Base-by-base conservation (phyloP, 2,329 filamentous ascomycete genomes). In the Rutstroemia sp. region DNA sequence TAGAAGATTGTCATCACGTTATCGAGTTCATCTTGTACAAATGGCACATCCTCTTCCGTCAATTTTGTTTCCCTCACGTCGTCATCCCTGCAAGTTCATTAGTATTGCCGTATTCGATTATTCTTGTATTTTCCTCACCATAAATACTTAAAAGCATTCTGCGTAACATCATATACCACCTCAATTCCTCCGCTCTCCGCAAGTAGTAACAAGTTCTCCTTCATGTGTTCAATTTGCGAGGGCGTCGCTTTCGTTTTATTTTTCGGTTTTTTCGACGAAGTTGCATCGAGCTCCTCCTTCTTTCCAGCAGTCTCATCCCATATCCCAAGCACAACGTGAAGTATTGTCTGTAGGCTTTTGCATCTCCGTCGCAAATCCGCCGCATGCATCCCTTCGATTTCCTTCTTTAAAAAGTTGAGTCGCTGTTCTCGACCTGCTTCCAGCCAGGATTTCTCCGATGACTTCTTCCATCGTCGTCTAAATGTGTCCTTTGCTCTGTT, bases 401-500 rank as follows among this genome's bases (percentile, higher is more conserved):
- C 75, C 19, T 74, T 73, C 58, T 75, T 71, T 38, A 89, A 73
- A 67, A 90, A 90, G 39, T 73, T 72, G 57, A 73, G 71, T 58
- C 79, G 77, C 52, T 76, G 75, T 58, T 82, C 78, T 25, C 80
- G 72, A 21, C 80, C 78, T 4, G 81, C 82, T 42, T 85, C 80
- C 53, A 84, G 77, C 90, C 91, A 96, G 38, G 82, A 75, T 44
- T 74, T 69, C 45, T 74, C 71, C 16, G 75, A 69, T 51, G 75
- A 70, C 67, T 79, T 75, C 64, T 79, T 73, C 89, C 89, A 96
- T 67, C 86, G 81, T 69, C 83, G 81, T 61, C 91, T 82, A 67
- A 95, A 97, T 2, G 86, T 84, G 39, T 83, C 78, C 67, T 89
- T 88, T 19, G 88, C 86, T 53, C 85, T 82, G 53, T 88, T 80